Evolutionary conservation across 78 protist genomes (phyloP).

Genomic region (Dictyostelium intermedium): DNA sequence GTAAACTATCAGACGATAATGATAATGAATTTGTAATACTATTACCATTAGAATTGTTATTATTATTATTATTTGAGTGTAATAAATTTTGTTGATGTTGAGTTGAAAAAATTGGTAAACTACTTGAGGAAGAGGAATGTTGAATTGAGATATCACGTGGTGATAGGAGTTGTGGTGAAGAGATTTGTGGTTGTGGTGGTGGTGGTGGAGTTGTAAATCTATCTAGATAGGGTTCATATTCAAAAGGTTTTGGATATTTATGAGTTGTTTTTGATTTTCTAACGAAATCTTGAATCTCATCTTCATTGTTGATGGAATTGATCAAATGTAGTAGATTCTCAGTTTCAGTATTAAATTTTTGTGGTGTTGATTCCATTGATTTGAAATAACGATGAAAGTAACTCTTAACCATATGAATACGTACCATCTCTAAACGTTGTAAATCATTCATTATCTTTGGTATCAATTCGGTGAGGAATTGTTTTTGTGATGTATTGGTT

Average conservation of each 20-base stretch:
- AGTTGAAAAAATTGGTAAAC: neutral
- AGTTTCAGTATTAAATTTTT: neutral
- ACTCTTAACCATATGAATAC: constrained; percentile 44
- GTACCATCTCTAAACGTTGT: constrained; percentile 24
- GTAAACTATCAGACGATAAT: neutral
- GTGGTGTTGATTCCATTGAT: constrained; percentile 3
- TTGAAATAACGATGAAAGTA: constrained; percentile 33
- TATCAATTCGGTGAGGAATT: neutral
- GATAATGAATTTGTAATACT: neutral
- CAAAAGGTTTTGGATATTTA: constrained; percentile 11
- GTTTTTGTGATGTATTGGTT: constrained; percentile 24
- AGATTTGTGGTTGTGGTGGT: neutral
- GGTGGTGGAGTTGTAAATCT: neutral
- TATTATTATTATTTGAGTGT: neutral
- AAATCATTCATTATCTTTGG: constrained; percentile 61
- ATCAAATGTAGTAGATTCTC: neutral
- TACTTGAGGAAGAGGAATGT: neutral
- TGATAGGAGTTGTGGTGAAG: neutral
- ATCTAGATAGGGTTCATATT: constrained; percentile 38
- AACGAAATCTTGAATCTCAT: constrained; percentile 38
- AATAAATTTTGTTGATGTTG: neutral
- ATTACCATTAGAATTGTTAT: neutral
- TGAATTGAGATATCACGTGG: neutral
- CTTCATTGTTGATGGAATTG: constrained; percentile 4
- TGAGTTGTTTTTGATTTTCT: constrained; percentile 19